phyloP scores from a whole-genome alignment of 768 basidiomycete genomes.

The Stropharia rugosoannulata region DNA sequence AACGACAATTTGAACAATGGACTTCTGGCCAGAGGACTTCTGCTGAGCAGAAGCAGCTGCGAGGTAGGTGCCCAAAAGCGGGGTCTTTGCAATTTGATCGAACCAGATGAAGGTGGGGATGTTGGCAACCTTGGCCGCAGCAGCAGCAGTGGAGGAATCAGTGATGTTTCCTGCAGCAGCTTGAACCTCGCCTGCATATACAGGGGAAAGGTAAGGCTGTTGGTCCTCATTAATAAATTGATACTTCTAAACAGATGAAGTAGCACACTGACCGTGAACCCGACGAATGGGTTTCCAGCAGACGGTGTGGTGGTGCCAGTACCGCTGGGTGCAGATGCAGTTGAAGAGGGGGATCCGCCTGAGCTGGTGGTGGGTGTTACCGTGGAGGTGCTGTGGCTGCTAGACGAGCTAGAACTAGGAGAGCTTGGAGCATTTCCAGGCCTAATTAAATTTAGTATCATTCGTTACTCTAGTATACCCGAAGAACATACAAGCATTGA shows the following conservation, averaged over 20 bases:
- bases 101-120: constrained; percentile 67
- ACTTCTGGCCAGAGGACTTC: constrained; percentile 45
- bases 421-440: constrained; percentile 17
- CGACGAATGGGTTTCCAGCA: constrained; percentile 53
- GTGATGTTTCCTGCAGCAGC: constrained; percentile 49
- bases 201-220: constrained; percentile 52
- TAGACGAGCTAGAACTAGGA: constrained; percentile 17
- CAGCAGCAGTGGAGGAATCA: constrained; percentile 46
- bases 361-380: constrained; percentile 19
- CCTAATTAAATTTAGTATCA: constrained; percentile 6
- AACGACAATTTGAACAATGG: constrained; percentile 50
- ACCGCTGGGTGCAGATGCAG: constrained; percentile 20
- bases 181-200: constrained; percentile 53
- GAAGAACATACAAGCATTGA: constrained; percentile 38
- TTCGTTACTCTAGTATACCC: neutral
- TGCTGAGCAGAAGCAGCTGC: constrained; percentile 47
- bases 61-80: constrained; percentile 55
- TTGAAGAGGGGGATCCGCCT: constrained; percentile 15
- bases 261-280: constrained; percentile 37
- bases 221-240: neutral
- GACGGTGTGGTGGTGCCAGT: constrained; percentile 31
- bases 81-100: constrained; percentile 54
- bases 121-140: constrained; percentile 51
- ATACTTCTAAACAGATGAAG: neutral
- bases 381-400: constrained; percentile 18